Percentiles rank a stretch among this genome's conserved stretches.
Conservation (phyloP, 768 basidiomycete species). For the Fomitopsis pulvina region DNA sequence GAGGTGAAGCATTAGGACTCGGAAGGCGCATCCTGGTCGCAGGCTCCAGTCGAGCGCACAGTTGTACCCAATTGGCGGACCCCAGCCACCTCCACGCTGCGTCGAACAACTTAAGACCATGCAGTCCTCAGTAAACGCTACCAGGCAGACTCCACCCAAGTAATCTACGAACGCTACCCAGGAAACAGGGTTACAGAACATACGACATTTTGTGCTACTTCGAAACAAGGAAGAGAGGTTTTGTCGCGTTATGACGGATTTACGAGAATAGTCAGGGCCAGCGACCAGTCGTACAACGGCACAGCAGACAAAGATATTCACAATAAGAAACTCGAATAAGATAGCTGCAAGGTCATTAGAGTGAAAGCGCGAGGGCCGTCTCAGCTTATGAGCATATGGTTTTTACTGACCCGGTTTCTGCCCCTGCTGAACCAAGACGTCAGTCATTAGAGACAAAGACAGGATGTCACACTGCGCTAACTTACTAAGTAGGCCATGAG, state of each 20-base stretch:
- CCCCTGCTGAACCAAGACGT: not conserved
- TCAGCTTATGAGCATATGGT: constrained; percentile 6
- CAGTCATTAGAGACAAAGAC: not conserved
- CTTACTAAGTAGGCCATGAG: constrained; percentile 66
- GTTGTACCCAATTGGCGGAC: too few species aligned
- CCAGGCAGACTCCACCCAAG: too few species aligned
- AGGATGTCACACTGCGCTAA: not conserved
- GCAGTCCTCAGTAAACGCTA: too few species aligned
- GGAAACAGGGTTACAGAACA: too few species aligned
- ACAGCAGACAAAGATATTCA: constrained; percentile 6
- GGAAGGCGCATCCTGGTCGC: too few species aligned
- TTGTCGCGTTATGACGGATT: too few species aligned
- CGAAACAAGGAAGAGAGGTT: too few species aligned
- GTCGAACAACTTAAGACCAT: too few species aligned
- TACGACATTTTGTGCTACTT: too few species aligned
- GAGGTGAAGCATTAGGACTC: constrained; percentile 57
- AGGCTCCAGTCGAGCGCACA: too few species aligned
- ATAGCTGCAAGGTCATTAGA: not conserved
- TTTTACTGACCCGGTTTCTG: not conserved
- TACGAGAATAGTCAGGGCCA: not conserved
- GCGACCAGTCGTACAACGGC: not conserved
- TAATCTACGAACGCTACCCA: too few species aligned
- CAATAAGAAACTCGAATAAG: constrained; percentile 6
- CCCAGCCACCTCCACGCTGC: too few species aligned
- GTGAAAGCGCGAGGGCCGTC: not conserved